Evolutionary conservation across 2,329 filamentous ascomycete genomes (phyloP), one percentile per base, ranked within the genome.

Genomic region (Botrytis byssoidea): DNA sequence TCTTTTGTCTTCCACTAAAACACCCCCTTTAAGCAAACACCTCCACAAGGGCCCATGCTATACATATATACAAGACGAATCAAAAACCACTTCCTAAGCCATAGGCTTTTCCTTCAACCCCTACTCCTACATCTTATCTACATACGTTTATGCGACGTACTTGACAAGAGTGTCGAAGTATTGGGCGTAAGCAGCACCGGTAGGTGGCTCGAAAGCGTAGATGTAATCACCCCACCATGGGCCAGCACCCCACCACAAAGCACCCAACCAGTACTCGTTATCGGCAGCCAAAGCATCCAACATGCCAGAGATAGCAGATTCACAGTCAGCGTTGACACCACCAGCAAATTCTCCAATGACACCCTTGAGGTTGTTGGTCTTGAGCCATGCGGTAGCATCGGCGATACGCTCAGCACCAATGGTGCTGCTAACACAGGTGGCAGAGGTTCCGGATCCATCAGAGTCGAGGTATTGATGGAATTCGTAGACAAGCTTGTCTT

Each of bases 381-480:
- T 84, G 68, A 89, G 81, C 88, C 88, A 89, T 64, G 83, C 77
- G 0, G 88, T 89, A 0, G 88, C 88, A 18, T 80, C 83, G 32
- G 82, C 75, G 29, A 90, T 81, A 7, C 88, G 83, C 76, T 88
- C 85, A 37, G 81, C 80, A 70, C 88, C 86, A 74, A 89, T 87
- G n/a, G 87, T 89, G 8, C 80, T 75, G 74, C 80, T 84, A 25
- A 88, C 86, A 78, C 88, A 90, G 42, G 82, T 81, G 4, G 81
- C 82, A 3, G 81, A 82, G 0, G 87, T 88, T 14, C 88, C 88
- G 2, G 84, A 86, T 71, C 86, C 85, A 74, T 89, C 87, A 0
- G 81, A 82, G 81, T 90, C 88, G 55, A 89, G 87, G 77, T 89
- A 90, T 81, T 89, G 88, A 79, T 90, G 88, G 88, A 89, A 89